phyloP scores from a whole-genome alignment of 768 basidiomycete species.

The Panellus pusillus region DNA sequence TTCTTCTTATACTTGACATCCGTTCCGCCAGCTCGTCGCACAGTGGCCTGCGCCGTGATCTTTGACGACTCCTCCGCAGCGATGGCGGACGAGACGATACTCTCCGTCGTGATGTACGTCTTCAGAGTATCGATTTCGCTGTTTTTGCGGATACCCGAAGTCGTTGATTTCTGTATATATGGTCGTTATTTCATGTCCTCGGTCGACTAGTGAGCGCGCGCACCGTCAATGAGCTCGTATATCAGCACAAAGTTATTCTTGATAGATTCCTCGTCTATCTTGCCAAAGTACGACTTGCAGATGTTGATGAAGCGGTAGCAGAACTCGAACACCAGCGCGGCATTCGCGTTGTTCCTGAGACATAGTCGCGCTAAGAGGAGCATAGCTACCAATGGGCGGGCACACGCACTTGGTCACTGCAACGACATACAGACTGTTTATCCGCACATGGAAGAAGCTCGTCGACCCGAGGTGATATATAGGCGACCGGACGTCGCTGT shows the following conservation, averaged over 20 bases:
- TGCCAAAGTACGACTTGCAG: conserved; percentile 94
- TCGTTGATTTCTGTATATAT: conserved; percentile 79
- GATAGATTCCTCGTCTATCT: conserved; percentile 95
- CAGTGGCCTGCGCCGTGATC: conserved; percentile 96
- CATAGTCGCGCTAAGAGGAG: background rate
- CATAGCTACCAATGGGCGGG: background rate
- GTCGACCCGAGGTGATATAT: conserved; percentile 99
- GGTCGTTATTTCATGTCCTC: too few relatives aligned
- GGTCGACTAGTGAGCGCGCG: conserved; percentile 22
- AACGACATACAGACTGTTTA: conserved; percentile 94
- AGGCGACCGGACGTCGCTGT: conserved; percentile 93
- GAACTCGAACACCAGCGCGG: conserved; percentile 97
- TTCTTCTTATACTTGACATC: conserved; percentile 99
- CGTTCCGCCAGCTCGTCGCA: conserved; percentile 92
- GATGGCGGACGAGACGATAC: conserved; percentile 82
- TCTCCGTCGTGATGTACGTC: conserved; percentile 97
- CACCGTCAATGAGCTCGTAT: conserved; percentile 97
- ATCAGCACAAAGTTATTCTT: conserved; percentile 99
- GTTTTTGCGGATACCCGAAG: conserved; percentile 98
- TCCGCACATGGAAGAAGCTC: conserved; percentile 96
- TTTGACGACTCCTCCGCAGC: conserved; percentile 97
- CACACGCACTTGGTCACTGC: conserved; percentile 86
- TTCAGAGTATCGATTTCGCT: conserved; percentile 98
- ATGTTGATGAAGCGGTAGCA: conserved; percentile 96
- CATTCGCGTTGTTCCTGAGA: conserved; percentile 91